phyloP scores from a whole-genome alignment of 2,329 filamentous ascomycete species.

The Hypoxylon sp. region DNA sequence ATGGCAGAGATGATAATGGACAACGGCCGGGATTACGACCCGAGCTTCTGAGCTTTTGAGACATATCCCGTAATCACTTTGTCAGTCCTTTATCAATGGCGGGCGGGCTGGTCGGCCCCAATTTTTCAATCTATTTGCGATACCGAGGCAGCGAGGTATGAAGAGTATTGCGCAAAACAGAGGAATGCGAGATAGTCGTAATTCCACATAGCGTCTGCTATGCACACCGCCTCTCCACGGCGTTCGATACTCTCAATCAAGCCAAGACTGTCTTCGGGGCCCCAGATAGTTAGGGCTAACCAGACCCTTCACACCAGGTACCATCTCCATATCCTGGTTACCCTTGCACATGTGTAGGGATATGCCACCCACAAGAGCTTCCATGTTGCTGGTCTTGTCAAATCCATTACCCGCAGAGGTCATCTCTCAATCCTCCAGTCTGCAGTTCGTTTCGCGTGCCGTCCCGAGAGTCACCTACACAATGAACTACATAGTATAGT shows the following conservation, averaged over 20 bases:
- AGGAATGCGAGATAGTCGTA: constrained; percentile 6
- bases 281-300: background rate
- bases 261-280: background rate
- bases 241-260: background rate
- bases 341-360: background rate
- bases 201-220: background rate
- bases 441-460: background rate
- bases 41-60: constrained; percentile 23
- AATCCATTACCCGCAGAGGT: background rate
- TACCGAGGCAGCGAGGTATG: constrained; percentile 40
- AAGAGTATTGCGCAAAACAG: background rate
- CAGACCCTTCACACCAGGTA: background rate
- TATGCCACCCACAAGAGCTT: background rate
- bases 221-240: constrained; percentile 20
- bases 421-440: background rate
- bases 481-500: background rate
- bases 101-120: constrained; percentile 15
- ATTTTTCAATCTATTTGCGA: constrained; percentile 35
- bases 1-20: constrained; percentile 8
- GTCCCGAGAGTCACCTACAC: background rate
- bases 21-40: constrained; percentile 8
- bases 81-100: constrained; percentile 16
- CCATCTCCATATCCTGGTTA: background rate
- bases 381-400: background rate
- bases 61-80: constrained; percentile 27